Base-by-base conservation (phyloP, 2,329 filamentous ascomycete species). In the Ophiostoma angusticollis region DNA sequence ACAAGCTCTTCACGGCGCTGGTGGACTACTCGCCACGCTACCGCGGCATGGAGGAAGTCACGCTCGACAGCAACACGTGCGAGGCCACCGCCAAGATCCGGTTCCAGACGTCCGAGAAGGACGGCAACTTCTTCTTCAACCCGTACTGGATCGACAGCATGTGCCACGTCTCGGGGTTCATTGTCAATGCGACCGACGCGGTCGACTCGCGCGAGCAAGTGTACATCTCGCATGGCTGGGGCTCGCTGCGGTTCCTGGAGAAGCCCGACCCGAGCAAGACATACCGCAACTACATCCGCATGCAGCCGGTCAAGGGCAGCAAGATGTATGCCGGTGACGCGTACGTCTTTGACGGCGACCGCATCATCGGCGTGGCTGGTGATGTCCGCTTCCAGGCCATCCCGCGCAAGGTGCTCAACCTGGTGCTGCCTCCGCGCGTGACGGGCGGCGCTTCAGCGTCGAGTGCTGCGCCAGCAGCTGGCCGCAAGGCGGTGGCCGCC, bases 341-440 rank as follows among this genome's bases (percentile, higher is more conserved):
- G 9, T 71, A 70, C 44, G 55, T 74, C 46, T 70, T 74, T 40
- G 66, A 73, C 19, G 63, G 64, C 28, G 66, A 70, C 24, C 58
- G 52, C 37, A 58, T 71, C 27, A 63, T 71, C 2, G 68, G 63
- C 30, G 52, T 70, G 8, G 53, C 57, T 24, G 60, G 65, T 37
- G 74, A 77, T 35, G 65, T 81, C 48, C 76, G 75, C 57, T 81
- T 82, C 63, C 71, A 74, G 54, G 66, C 72, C 48, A 78, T 80
- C 39, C 76, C 78, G 25, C 75, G 78, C 50, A 70, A 72, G 49
- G 64, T 78, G 18, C 63, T 82, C 44, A 78, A 80, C 61, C 68
- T 75, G 49, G 70, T 83, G 55, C 60, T 83, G 45, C 77, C 78
- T 39, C 76, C 76, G 2, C 63, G 67, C 21, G 71, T 70, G 33